Evolutionary conservation across 2,329 filamentous ascomycete genomes (phyloP).

Genomic region (Trichoderma lentiforme): DNA sequence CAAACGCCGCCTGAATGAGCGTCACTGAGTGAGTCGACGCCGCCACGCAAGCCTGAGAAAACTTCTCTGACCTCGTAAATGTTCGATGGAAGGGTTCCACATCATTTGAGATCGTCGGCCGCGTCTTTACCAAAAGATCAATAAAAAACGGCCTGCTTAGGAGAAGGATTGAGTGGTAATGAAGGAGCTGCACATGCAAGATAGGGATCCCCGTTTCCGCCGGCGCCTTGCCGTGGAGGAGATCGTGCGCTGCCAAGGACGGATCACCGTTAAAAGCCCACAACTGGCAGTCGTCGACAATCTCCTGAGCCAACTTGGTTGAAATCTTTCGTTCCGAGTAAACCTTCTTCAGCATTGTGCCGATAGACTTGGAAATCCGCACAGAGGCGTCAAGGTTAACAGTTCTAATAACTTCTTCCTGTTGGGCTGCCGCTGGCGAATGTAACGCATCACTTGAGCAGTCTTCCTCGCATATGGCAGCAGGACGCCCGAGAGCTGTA

Average conservation of each 20-base stretch:
- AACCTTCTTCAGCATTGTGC: constrained; percentile 55
- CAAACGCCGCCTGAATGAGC: constrained; percentile 44
- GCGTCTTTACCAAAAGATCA: constrained; percentile 48
- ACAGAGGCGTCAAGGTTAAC: constrained; percentile 53
- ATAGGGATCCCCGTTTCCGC: constrained; percentile 52
- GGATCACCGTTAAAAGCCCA: constrained; percentile 37
- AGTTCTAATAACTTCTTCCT: constrained; percentile 1
- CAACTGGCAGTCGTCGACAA: constrained; percentile 38
- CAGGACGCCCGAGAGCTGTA: constrained; percentile 59
- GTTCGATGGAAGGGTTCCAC: background rate
- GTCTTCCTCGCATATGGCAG: constrained; percentile 59
- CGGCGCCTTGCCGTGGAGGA: constrained; percentile 9
- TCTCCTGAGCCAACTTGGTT: constrained; percentile 53
- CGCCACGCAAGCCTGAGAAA: constrained; percentile 50
- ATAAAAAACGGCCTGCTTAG: constrained; percentile 64
- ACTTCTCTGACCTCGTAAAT: constrained; percentile 39
- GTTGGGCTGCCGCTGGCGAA: background rate
- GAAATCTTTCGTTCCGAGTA: constrained; percentile 60
- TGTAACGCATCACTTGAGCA: constrained; percentile 51
- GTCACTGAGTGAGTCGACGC: constrained; percentile 49
- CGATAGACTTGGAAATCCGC: constrained; percentile 55
- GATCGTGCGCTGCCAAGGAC: constrained; percentile 44
- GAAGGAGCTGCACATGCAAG: constrained; percentile 60
- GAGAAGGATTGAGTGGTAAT: constrained; percentile 60
- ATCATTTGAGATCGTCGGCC: constrained; percentile 16